A percentile compares a stretch with the other conserved stretches of the same genome.
phyloP scores from a whole-genome alignment of 176 grass and related monocot genomes.

The Paspalum vaginatum region DNA sequence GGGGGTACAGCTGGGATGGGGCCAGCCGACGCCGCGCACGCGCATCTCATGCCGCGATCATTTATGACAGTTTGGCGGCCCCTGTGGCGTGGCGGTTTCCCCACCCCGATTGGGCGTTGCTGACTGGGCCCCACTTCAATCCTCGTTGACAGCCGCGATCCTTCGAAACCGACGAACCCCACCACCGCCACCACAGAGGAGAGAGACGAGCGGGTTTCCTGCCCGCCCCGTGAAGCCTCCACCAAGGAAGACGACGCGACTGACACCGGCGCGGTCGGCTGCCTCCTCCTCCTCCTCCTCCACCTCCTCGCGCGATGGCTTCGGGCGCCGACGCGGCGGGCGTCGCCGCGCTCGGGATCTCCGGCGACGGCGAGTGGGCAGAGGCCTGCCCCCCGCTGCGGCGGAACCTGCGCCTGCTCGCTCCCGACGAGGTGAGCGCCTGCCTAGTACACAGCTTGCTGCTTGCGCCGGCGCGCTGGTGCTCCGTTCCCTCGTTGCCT shows the following conservation, averaged over 20 bases:
- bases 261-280: neutral
- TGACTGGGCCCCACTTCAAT: too few relatives aligned
- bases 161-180: conserved; percentile 1
- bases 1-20: too few relatives aligned
- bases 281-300: neutral
- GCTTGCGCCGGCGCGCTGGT: too few relatives aligned
- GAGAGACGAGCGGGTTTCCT: neutral
- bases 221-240: neutral
- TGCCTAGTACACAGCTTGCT: too few relatives aligned
- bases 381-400: conserved; percentile 35
- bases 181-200: conserved; percentile 13
- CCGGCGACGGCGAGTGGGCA: conserved; percentile 33
- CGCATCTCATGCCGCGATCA: too few relatives aligned
- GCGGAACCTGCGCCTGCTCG: conserved; percentile 47
- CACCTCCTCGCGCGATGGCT: conserved; percentile 32
- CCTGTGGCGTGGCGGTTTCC: too few relatives aligned
- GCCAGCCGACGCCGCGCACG: too few relatives aligned
- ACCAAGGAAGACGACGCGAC: neutral
- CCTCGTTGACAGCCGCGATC: neutral
- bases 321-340: conserved; percentile 33
- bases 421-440: conserved; percentile 46
- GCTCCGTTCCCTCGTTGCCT: too few relatives aligned
- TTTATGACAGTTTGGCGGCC: too few relatives aligned
- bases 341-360: conserved; percentile 44
- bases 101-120: too few relatives aligned